These are phyloP conservation scores for Lasiosphaeria miniovina DNA, from an alignment of 495 filamentous ascomycete species.

Conservation along the genomic window DNA sequence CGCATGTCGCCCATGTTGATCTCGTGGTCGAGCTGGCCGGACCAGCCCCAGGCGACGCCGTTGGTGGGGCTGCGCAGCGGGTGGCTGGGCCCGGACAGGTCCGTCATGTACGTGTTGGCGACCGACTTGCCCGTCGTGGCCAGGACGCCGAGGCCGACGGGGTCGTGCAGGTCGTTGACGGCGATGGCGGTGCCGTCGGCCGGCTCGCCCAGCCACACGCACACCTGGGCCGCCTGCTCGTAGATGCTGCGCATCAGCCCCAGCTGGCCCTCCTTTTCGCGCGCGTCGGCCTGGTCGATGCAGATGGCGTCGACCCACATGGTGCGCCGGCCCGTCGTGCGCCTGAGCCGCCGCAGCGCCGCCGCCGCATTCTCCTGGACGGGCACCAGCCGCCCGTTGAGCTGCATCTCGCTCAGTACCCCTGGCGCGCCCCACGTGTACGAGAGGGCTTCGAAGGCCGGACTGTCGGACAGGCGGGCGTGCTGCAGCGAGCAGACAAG, in stretches of 20 bases:
- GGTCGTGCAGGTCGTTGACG: neutral
- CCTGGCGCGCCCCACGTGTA: neutral
- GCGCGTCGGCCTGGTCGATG: constrained; percentile 6
- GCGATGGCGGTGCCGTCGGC: neutral
- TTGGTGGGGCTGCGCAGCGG: neutral
- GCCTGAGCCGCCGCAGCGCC: constrained; percentile 1
- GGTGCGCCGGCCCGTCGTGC: neutral
- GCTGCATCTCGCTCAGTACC: neutral
- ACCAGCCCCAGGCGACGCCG: neutral
- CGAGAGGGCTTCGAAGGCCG: neutral
- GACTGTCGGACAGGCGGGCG: neutral
- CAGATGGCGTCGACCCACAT: constrained; percentile 7
- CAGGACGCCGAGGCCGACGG: neutral
- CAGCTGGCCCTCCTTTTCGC: neutral
- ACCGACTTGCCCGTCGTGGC: neutral
- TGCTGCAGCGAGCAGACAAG: neutral
- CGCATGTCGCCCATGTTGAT: constrained; percentile 1
- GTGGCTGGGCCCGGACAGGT: neutral
- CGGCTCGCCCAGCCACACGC: constrained; percentile 6
- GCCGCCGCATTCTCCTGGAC: neutral
- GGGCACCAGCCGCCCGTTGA: neutral
- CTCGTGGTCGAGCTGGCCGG: neutral
- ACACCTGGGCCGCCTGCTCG: constrained; percentile 3
- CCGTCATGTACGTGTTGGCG: neutral
- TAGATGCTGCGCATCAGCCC: constrained; percentile 5